phyloP scores from a whole-genome alignment of 805 yeast genomes.

The Cyberlindnera misumaiensis region DNA sequence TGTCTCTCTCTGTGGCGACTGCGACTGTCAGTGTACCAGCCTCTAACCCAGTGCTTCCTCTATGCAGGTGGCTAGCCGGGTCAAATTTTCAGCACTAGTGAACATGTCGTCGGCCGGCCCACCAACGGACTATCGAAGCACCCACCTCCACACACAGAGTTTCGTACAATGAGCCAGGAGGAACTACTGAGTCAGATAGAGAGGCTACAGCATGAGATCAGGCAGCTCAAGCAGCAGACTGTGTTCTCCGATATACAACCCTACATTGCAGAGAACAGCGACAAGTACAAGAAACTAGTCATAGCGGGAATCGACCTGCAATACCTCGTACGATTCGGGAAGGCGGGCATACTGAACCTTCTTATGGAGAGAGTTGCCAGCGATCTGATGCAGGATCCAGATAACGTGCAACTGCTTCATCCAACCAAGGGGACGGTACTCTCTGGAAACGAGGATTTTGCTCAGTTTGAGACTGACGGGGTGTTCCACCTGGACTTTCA shows the following conservation, averaged over 20 bases:
- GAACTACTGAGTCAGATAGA: slow-evolving; percentile 10
- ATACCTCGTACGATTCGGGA: slow-evolving; percentile 13
- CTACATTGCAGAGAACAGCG: slow-evolving; percentile 12
- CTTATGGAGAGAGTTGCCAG: slow-evolving; percentile 16
- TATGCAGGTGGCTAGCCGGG: too few relatives aligned
- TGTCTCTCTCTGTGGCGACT: too few relatives aligned
- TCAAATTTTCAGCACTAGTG: too few relatives aligned
- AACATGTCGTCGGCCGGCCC: too few relatives aligned
- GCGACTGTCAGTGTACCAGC: too few relatives aligned
- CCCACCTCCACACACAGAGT: background rate
- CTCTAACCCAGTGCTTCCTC: too few relatives aligned
- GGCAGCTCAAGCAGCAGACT: slow-evolving; percentile 17
- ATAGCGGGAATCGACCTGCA: slow-evolving; percentile 15
- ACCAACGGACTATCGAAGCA: background rate
- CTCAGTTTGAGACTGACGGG: slow-evolving; percentile 9
- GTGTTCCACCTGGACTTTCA: slow-evolving; percentile 17
- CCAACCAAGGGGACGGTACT: slow-evolving; percentile 16
- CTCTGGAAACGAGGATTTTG: slow-evolving; percentile 11
- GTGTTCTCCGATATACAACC: slow-evolving; percentile 23
- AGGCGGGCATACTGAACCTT: slow-evolving; percentile 11
- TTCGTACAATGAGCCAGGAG: background rate
- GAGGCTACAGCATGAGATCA: slow-evolving; percentile 17
- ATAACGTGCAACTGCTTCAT: slow-evolving; percentile 14
- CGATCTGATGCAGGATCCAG: slow-evolving; percentile 14
- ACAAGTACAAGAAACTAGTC: slow-evolving; percentile 14